phyloP scores from a whole-genome alignment of 306 rosid species.

The Cicer pinnatifidum region DNA sequence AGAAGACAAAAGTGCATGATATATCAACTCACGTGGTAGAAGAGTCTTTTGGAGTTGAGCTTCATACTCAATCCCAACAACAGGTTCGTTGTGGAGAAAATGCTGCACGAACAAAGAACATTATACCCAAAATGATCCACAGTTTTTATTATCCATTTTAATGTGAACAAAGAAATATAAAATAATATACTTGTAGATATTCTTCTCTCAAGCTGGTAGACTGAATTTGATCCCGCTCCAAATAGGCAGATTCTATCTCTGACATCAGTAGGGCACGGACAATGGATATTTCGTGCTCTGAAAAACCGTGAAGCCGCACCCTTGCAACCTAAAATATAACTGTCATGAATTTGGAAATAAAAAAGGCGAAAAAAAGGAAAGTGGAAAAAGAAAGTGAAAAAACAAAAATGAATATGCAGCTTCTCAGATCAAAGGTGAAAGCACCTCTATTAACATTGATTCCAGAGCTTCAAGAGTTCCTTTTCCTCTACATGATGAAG shows the following conservation, averaged over 20 bases:
- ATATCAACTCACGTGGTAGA: slow-evolving; percentile 78
- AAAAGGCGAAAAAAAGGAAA: slow-evolving; percentile 25
- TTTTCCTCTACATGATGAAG: slow-evolving; percentile 81
- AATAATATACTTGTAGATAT: slow-evolving; percentile 75
- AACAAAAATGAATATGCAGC: slow-evolving; percentile 20
- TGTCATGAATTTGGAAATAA: slow-evolving; percentile 42
- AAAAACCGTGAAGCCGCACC: slow-evolving; percentile 87
- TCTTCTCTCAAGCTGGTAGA: slow-evolving; percentile 88
- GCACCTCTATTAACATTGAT: slow-evolving; percentile 89
- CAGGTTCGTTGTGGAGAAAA: slow-evolving; percentile 88
- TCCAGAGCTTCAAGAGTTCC: slow-evolving; percentile 83
- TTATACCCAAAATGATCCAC: slow-evolving; percentile 23
- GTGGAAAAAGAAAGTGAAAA: background rate
- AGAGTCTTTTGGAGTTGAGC: slow-evolving; percentile 97
- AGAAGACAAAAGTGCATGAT: slow-evolving; percentile 31
- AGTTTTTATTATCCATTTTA: slow-evolving; percentile 27
- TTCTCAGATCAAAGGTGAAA: slow-evolving; percentile 42
- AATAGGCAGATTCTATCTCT: slow-evolving; percentile 96
- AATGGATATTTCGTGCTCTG: slow-evolving; percentile 82
- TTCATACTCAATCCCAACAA: slow-evolving; percentile 90
- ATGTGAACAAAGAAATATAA: slow-evolving; percentile 34
- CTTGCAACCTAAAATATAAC: slow-evolving; percentile 75
- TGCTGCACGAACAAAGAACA: slow-evolving; percentile 64
- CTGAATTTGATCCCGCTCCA: slow-evolving; percentile 98
- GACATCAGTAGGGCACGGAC: slow-evolving; percentile 84